These are phyloP conservation scores for Colletotrichum karsti DNA, from an alignment of 2,329 filamentous ascomycete species.

Conservation along the genomic window DNA sequence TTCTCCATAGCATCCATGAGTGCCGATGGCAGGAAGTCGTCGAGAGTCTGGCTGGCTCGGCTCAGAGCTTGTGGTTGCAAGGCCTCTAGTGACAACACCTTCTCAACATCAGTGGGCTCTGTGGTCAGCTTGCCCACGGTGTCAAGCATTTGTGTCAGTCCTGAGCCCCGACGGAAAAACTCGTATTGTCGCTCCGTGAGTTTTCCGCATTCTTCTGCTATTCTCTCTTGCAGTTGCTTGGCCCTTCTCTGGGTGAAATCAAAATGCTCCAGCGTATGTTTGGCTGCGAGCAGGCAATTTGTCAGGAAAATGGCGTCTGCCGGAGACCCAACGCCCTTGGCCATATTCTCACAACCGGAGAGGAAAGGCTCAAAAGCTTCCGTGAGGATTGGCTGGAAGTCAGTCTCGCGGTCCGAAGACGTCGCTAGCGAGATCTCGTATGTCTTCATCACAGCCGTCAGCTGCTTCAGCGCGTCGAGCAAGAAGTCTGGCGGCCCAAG, in stretches of 20 bases:
- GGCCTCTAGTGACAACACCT: constrained; percentile 49
- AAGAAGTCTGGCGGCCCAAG: constrained; percentile 84
- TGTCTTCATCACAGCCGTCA: constrained; percentile 83
- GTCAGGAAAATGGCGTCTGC: constrained; percentile 74
- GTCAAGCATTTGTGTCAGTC: constrained; percentile 70
- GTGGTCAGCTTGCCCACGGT: constrained; percentile 54
- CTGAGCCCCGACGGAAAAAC: constrained; percentile 80
- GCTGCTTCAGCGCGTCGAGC: constrained; percentile 78
- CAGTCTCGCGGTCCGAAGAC: constrained; percentile 65
- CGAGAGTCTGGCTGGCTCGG: constrained; percentile 77
- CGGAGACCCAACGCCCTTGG: constrained; percentile 66
- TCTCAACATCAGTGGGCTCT: constrained; percentile 53
- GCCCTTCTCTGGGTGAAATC: constrained; percentile 69
- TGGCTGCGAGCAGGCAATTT: constrained; percentile 74
- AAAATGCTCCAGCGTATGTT: constrained; percentile 63
- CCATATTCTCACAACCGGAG: constrained; percentile 75
- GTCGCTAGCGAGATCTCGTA: constrained; percentile 83
- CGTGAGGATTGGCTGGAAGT: constrained; percentile 78
- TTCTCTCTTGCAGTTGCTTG: constrained; percentile 62
- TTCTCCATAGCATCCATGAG: constrained; percentile 91
- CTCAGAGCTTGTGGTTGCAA: constrained; percentile 69
- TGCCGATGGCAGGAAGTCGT: constrained; percentile 91
- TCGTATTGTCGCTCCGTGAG: constrained; percentile 74
- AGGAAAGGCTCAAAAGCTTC: constrained; percentile 91
- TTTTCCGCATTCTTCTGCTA: constrained; percentile 62